Conservation (phyloP, 495 filamentous ascomycete genomes). For the Talaromyces nanjingensis region DNA sequence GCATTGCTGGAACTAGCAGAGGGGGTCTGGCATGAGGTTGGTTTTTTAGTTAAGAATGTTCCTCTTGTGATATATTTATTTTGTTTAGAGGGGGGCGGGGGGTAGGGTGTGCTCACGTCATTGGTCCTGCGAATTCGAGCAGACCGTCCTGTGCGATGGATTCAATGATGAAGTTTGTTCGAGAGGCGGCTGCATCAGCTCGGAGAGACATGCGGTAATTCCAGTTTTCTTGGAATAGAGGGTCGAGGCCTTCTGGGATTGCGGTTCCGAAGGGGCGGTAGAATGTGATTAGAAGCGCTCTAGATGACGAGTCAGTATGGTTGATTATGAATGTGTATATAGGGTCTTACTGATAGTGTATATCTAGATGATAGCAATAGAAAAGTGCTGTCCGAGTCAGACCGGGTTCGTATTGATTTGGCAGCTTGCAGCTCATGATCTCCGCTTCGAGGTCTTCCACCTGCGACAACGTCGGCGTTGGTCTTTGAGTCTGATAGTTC, state of each 20-base stretch:
- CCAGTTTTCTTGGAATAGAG: conserved; percentile 13
- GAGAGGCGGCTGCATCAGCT: conserved; percentile 24
- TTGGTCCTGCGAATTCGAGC: conserved; percentile 21
- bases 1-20: conserved; percentile 33
- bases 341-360: conserved; percentile 27
- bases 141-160: conserved; percentile 23
- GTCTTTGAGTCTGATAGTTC: conserved; percentile 15
- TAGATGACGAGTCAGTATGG: conserved; percentile 1
- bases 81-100: not conserved
- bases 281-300: conserved; percentile 23
- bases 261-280: conserved; percentile 22
- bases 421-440: conserved; percentile 13
- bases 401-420: conserved; percentile 14
- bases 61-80: not conserved
- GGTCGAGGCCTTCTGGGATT: conserved; percentile 10
- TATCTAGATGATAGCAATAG: conserved; percentile 22
- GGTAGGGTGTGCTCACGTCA: conserved; percentile 24
- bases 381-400: conserved; percentile 16
- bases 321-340: conserved; percentile 5
- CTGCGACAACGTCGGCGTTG: conserved; percentile 12
- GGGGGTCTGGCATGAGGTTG: conserved; percentile 20
- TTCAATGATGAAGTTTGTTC: conserved; percentile 27
- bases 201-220: conserved; percentile 14
- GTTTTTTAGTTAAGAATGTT: conserved; percentile 1
- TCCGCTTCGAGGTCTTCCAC: conserved; percentile 20